Evolutionary conservation across 371 early-diverging fungal species (phyloP).

Genomic region (Rhizopus stolonifer): DNA sequence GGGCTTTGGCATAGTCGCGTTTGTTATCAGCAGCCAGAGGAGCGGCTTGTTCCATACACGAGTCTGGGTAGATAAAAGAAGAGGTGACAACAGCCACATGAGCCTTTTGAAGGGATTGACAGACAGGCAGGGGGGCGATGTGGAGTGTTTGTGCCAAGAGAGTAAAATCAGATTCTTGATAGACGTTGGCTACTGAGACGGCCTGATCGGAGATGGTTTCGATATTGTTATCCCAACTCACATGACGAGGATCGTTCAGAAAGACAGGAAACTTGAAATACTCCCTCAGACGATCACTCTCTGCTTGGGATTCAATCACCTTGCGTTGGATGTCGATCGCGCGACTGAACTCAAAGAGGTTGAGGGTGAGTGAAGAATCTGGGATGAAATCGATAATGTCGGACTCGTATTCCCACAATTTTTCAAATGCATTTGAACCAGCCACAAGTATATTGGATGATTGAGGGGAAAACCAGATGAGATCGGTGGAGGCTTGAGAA

Average conservation of each 20-base stretch:
- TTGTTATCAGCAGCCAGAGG: slow-evolving; percentile 56
- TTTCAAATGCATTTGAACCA: slow-evolving; percentile 23
- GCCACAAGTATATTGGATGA: slow-evolving; percentile 21
- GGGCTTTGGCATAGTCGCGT: slow-evolving; percentile 51
- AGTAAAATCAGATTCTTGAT: slow-evolving; percentile 33
- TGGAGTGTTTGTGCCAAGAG: slow-evolving; percentile 14
- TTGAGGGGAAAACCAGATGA: slow-evolving; percentile 29
- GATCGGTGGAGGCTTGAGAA: slow-evolving; percentile 11
- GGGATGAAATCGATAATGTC: slow-evolving; percentile 4
- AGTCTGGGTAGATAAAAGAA: slow-evolving; percentile 53
- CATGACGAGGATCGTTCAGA: slow-evolving; percentile 23
- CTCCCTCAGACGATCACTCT: slow-evolving; percentile 9
- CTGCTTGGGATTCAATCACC: slow-evolving; percentile 6
- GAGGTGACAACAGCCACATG: slow-evolving; percentile 54
- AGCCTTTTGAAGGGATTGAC: slow-evolving; percentile 23
- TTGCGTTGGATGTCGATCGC: slow-evolving; percentile 17
- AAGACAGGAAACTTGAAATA: slow-evolving; percentile 18
- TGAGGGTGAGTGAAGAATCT: slow-evolving; percentile 22
- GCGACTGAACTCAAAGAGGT: slow-evolving; percentile 31
- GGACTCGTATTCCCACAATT: slow-evolving; percentile 6
- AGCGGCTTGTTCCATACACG: slow-evolving; percentile 58
- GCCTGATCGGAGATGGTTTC: slow-evolving; percentile 27
- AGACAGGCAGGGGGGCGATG: slow-evolving; percentile 3
- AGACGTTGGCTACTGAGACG: slow-evolving; percentile 28
- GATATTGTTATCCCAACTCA: slow-evolving; percentile 29